These are phyloP conservation scores for Penicillium mononematosum DNA, from an alignment of 495 filamentous ascomycete genomes.

Conservation along the genomic window DNA sequence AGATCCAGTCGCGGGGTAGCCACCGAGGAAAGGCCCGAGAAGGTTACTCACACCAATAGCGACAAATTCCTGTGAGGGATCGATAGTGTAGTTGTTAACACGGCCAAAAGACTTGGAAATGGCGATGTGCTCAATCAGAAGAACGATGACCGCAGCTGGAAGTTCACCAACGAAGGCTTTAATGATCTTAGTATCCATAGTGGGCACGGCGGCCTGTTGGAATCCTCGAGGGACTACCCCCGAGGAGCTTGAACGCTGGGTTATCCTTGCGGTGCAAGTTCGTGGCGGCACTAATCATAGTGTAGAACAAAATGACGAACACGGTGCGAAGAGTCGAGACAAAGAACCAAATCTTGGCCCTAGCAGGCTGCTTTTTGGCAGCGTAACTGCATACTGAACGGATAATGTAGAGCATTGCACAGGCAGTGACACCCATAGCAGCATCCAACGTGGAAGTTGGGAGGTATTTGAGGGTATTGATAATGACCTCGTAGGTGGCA, in stretches of 20 bases:
- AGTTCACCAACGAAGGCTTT: conserved; percentile 60
- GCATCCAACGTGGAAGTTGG: conserved; percentile 69
- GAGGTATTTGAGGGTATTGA: conserved; percentile 80
- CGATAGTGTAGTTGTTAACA: conserved; percentile 97
- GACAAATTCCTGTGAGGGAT: conserved; percentile 95
- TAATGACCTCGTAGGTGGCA: conserved; percentile 79
- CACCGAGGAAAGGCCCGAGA: conserved; percentile 90
- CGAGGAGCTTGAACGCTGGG: conserved; percentile 64
- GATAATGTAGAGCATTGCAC: conserved; percentile 80
- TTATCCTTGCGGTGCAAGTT: conserved; percentile 59
- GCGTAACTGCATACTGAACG: conserved; percentile 63
- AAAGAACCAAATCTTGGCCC: conserved; percentile 82
- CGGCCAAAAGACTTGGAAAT: conserved; percentile 97
- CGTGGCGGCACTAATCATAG: conserved; percentile 82
- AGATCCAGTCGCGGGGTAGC: conserved; percentile 91
- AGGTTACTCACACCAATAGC: conserved; percentile 93
- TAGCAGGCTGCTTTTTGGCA: conserved; percentile 67
- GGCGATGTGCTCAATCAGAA: conserved; percentile 95
- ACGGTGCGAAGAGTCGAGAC: conserved; percentile 81
- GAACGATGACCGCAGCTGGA: conserved; percentile 82
- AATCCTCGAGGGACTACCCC: conserved; percentile 88
- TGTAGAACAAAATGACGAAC: conserved; percentile 92
- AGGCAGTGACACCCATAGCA: conserved; percentile 83
- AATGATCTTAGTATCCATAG: conserved; percentile 62
- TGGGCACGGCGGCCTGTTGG: conserved; percentile 74